Evolutionary conservation across 1,284 basidiomycete species (phyloP).

Genomic region (Ustilago xerochloae): DNA sequence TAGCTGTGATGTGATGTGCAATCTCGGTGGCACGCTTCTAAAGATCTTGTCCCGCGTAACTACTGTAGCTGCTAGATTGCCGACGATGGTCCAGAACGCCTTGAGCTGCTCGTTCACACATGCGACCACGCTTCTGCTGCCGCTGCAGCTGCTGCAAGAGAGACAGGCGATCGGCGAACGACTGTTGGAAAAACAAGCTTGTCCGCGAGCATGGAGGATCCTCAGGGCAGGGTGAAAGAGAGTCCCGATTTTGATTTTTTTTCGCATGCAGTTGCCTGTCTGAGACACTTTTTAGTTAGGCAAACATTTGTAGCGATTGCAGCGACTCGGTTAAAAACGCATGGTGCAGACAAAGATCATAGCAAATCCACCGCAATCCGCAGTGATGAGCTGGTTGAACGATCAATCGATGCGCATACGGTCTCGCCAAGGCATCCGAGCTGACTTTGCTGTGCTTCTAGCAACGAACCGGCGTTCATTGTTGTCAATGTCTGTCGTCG

Average conservation of each 20-base stretch:
- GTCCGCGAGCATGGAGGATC: slow-evolving; percentile 2
- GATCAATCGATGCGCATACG: too few species aligned
- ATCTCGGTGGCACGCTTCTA: background rate
- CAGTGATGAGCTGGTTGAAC: too few species aligned
- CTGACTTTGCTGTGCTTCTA: too few species aligned
- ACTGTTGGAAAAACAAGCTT: too few species aligned
- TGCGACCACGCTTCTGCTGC: background rate
- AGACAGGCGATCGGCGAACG: background rate
- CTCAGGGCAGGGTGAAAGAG: background rate
- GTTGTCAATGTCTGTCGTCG: too few species aligned
- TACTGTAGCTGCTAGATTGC: background rate
- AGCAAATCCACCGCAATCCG: too few species aligned
- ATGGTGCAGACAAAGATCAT: too few species aligned
- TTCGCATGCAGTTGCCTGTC: background rate
- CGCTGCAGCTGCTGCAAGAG: background rate
- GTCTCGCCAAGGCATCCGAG: too few species aligned
- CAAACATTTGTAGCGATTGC: slow-evolving; percentile 1
- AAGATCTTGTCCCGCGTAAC: too few species aligned
- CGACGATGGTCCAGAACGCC: too few species aligned
- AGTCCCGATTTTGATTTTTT: background rate
- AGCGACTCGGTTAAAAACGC: background rate
- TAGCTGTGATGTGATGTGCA: background rate
- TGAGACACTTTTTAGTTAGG: slow-evolving; percentile 3
- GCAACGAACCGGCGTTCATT: too few species aligned
- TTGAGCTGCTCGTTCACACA: background rate